Percentiles rank a stretch among this genome's conserved stretches.
Conservation (phyloP, 768 basidiomycete species). For the Nidularia pulvinata region DNA sequence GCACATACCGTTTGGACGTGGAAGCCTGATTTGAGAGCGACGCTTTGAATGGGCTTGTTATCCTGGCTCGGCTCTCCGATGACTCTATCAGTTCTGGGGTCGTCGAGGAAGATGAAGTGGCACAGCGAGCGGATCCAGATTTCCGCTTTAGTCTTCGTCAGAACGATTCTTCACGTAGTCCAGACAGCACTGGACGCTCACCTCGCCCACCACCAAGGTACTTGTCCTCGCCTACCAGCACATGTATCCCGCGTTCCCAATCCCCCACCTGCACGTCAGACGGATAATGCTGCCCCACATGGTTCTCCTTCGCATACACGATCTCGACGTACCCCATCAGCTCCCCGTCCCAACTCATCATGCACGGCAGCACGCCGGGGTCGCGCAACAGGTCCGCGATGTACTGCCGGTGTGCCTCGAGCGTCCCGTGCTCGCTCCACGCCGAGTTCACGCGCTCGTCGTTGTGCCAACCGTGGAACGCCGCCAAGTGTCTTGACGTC, state of each 20-base stretch:
- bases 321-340: conserved; percentile 43
- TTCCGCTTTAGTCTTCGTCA: conserved; percentile 17
- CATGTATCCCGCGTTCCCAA: conserved; percentile 37
- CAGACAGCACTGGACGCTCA: conserved; percentile 16
- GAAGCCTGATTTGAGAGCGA: conserved; percentile 16
- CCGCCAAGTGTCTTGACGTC: conserved; percentile 32
- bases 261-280: conserved; percentile 13
- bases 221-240: conserved; percentile 45
- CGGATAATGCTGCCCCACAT: conserved; percentile 25
- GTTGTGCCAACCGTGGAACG: conserved; percentile 51
- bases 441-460: conserved; percentile 38
- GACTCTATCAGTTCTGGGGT: conserved; percentile 38
- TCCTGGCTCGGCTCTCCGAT: conserved; percentile 38
- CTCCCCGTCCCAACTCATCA: conserved; percentile 48
- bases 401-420: conserved; percentile 42
- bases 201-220: conserved; percentile 41
- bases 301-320: conserved; percentile 42
- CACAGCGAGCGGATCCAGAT: conserved; percentile 32
- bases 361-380: conserved; percentile 33
- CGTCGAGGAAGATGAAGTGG: conserved; percentile 42
- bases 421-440: conserved; percentile 44
- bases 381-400: conserved; percentile 29
- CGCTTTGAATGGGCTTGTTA: conserved; percentile 20
- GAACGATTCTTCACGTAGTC: neutral
- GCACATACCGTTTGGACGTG: conserved; percentile 15